phyloP scores from a whole-genome alignment of 257 asterid genomes.

The Knoxia roxburghii region DNA sequence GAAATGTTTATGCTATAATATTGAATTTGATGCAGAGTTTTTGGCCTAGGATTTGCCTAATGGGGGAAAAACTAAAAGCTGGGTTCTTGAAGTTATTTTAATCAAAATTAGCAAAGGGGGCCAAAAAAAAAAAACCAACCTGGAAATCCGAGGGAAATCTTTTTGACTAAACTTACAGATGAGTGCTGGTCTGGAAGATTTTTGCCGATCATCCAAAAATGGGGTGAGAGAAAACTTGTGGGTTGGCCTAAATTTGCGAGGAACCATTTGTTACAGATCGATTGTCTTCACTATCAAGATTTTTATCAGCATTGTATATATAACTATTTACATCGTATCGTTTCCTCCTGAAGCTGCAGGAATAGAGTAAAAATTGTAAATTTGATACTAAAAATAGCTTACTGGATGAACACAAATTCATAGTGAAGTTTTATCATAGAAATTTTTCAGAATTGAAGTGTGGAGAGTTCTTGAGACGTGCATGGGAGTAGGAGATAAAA shows the following conservation, averaged over 20 bases:
- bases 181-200: background rate
- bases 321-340: too few species aligned
- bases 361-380: too few species aligned
- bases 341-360: too few species aligned
- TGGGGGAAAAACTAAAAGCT: conserved; percentile 31
- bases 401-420: too few species aligned
- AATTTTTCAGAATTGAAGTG: too few species aligned
- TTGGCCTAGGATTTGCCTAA: conserved; percentile 61
- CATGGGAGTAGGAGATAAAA: too few species aligned
- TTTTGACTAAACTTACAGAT: conserved; percentile 2
- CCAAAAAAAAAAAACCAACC: background rate
- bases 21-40: conserved; percentile 43
- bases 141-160: conserved; percentile 10
- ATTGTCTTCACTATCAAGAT: conserved; percentile 1
- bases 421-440: too few species aligned
- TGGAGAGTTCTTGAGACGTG: too few species aligned
- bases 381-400: too few species aligned
- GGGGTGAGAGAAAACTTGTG: conserved; percentile 21
- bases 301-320: background rate
- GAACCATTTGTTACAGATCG: conserved; percentile 24
- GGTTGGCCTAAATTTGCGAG: conserved; percentile 34
- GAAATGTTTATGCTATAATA: conserved; percentile 30
- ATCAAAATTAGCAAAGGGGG: background rate
- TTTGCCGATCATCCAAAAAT: conserved; percentile 24
- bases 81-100: conserved; percentile 23